A percentile compares a stretch with the other conserved stretches of the same genome.
Evolutionary conservation across 129 eudicot genomes (phyloP).

Genomic region (Cynara cardunculus): DNA sequence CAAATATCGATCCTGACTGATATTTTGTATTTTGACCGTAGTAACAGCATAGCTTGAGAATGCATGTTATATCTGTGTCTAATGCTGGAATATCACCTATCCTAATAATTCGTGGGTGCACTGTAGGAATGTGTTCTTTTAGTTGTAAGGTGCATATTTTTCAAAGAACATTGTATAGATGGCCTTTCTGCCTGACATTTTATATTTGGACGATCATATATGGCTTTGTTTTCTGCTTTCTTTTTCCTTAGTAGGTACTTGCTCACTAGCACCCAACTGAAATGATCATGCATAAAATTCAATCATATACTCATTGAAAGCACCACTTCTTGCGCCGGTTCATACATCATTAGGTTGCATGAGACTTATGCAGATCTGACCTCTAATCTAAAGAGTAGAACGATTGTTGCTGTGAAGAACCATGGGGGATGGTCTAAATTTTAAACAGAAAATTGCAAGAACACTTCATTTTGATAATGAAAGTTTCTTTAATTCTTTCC

Average conservation of each 20-base stretch:
- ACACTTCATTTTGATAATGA: no score
- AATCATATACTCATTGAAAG: neutral
- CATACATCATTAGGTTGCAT: neutral
- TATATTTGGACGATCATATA: neutral
- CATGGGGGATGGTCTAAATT: no score
- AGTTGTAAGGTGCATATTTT: neutral
- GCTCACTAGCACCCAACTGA: neutral
- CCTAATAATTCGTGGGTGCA: neutral
- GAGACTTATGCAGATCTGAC: neutral
- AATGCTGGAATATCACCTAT: neutral
- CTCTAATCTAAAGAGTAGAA: no score
- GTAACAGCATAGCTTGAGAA: no score
- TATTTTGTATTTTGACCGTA: no score
- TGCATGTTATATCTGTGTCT: neutral
- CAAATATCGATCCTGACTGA: no score
- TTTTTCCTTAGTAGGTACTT: neutral
- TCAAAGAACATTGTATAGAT: no score
- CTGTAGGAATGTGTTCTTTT: neutral
- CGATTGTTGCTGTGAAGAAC: no score
- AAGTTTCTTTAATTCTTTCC: neutral
- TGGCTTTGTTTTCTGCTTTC: neutral
- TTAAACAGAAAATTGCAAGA: no score
- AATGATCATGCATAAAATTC: neutral
- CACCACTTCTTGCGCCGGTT: neutral
- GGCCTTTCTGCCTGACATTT: neutral